Base-by-base conservation (phyloP, 352 stramenopile species). In the Sclerospora graminicola region DNA sequence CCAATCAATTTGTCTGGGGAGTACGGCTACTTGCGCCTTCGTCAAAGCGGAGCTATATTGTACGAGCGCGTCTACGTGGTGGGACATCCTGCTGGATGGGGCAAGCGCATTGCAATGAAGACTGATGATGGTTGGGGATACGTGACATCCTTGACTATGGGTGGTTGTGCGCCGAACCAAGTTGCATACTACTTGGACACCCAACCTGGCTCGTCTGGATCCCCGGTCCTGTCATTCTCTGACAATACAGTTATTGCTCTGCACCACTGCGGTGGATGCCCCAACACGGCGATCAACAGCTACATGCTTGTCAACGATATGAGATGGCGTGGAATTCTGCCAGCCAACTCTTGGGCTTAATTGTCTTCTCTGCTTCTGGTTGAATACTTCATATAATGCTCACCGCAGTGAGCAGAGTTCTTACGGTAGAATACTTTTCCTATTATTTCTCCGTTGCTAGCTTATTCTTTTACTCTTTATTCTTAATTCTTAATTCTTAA, bases 241-340 rank as follows among this genome's bases (percentile, higher is more conserved):
- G 80, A 91, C 46, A 86, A 89, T 21, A 21, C 51, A 0, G 80
- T 91, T n/a, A 57, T 88, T 1, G 80, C 57, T 1, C 53, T 91
- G 4, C 79, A 89, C 45, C 78, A 89, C 46, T 91, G 79, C 36
- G 79, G 79, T 10, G 79, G 76, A 0, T 91, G 79, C 20, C 72
- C 70, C n/a, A 91, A 91, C 56, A 82, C 69, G 1, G 74, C 70
- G 8, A 75, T 89, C 41, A 85, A 84, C 50, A 71, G 51, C 31
- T 52, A 83, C 41, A 73, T 72, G 33, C 69, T 90, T 38, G 37
- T 85, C 8, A 53, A 53, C 9, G 57, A 87, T 28, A 52, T 90
- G 48, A 70, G 45, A 9, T 26, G 21, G 21, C 21, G 21, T 26
- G 21, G 21, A 26, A 26, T 26, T 26, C 21, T 26, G 21, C n/a